Evolutionary conservation across 139 green algal genomes (phyloP).

Genomic region (Chlamydomonas sp.): DNA sequence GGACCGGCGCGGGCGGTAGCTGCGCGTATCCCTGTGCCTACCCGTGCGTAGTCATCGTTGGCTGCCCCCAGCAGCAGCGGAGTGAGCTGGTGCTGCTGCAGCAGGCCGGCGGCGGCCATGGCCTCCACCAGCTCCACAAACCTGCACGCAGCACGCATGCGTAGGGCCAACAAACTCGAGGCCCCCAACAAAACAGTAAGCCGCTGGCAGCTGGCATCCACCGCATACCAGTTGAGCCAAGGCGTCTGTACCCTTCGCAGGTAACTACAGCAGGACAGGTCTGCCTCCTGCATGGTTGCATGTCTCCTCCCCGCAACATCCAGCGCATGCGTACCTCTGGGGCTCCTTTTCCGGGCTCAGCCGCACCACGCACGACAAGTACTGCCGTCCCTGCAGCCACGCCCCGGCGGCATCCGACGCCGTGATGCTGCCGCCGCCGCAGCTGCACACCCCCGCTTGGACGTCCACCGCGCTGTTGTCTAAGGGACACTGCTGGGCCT

Average conservation of each 20-base stretch:
- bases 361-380: conserved; percentile 81
- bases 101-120: conserved; percentile 48
- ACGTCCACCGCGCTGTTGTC: no score
- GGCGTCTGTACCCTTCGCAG: no score
- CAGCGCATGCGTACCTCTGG: conserved; percentile 27
- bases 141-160: not conserved
- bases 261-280: no score
- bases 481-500: no score
- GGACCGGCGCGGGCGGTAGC: not conserved
- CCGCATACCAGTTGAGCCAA: no score
- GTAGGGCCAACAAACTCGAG: no score
- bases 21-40: not conserved
- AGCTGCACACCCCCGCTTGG: no score
- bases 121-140: conserved; percentile 74
- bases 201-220: no score
- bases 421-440: not conserved
- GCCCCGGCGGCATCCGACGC: not conserved
- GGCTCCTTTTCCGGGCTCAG: conserved; percentile 88
- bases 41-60: conserved; percentile 62
- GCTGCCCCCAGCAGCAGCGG: conserved; percentile 67
- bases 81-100: conserved; percentile 49
- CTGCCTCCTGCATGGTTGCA: no score
- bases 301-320: no score
- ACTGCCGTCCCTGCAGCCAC: conserved; percentile 11
- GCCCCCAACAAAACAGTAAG: no score